Evolutionary conservation across 2,329 filamentous ascomycete species (phyloP), one percentile per base, ranked within the genome.

Genomic region (Paraphoma sp.): DNA sequence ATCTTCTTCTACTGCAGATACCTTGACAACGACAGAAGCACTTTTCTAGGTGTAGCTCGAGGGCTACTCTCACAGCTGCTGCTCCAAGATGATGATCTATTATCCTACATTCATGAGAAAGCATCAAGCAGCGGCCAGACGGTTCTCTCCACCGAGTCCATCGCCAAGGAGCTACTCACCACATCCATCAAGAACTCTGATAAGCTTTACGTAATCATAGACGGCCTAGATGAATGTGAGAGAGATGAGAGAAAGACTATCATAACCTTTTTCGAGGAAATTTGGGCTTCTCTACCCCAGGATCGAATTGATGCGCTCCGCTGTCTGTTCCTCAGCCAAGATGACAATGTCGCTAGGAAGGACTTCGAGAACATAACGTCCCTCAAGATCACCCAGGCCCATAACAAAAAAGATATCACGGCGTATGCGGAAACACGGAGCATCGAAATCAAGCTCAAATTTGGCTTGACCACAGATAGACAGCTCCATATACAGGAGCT

Each of bases 211-310:
- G 67, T 81, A 29, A 59, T 82, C n/a, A 68, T 82, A 29, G 80
- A 82, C 55, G 80, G 80, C 0, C 57, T 82, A 12, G 80, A 82
- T 47, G 79, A 82, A 54, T 79, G 77, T 48, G 55, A 70, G 1
- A n/a, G 47, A 4, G 29, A 48, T 0, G 72, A 46, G 14, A 30
- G 29, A 10, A 29, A 30, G 31, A 79, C 18, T 56, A 61, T 76
- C 1, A 38, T 75, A 0, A 14, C 56, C 0, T 76, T 70, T 38
- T 64, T 78, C 29, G 53, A 40, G 4, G 12, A 42, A 0, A 14
- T 70, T 5, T 61, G 70, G 5, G 28, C 49, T 0, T 45, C 51
- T 40, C 11, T 57, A 51, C 5, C 44, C 47, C 10, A 45, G 54
- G 12, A 57, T 54, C 48, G 62, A 62, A 63, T 10, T 59, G 71